Evolutionary conservation across 768 basidiomycete species (phyloP), one percentile per base, ranked within the genome.

Genomic region (Auriscalpium microsporum): DNA sequence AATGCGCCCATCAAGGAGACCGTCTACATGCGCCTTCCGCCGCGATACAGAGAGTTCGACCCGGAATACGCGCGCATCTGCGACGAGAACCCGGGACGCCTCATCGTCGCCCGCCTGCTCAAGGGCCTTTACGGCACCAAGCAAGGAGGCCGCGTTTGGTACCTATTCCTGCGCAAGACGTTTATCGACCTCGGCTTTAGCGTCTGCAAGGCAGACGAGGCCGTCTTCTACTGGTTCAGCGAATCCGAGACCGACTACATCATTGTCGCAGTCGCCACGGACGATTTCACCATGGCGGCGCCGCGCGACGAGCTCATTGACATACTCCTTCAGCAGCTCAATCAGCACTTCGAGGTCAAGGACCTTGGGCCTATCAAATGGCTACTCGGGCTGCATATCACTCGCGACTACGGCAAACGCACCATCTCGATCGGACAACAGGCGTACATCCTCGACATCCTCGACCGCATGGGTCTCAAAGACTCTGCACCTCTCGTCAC

Each of bases 21-120:
- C 13, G 74, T 80, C 42, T 79, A 72, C 65, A 77, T 80, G 75
- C 36, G 65, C 10, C 68, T 71, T 49, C 73, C 75, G 0, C 68
- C 66, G 0, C 70, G 72, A 0, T 63, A 48, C 51, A 45, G 40
- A 10, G 45, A 11, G 7, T 28, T 23, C 2, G 45, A 44, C 13
- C 35, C 42, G 28, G 46, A 52, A n/a, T 49, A 21, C 8, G 8
- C 16, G 8, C 28, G 28, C 5, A 28, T 28, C 28, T 28, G 28
- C 28, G 28, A 2, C 4, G 28, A 28, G 28, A 28, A 28, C 28
- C 28, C 28, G 1, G 28, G 28, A 28, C 28, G 28, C 28, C 42
- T 19, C 14, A 14, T 44, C 6, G 60, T 71, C 21, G 62, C 64
- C 10, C 34, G 38, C 2, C 68, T 74, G 5, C 14, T 19, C 8